Evolutionary conservation across 208 protist genomes (phyloP).

Genomic region (Acanthamoeba healyi): DNA sequence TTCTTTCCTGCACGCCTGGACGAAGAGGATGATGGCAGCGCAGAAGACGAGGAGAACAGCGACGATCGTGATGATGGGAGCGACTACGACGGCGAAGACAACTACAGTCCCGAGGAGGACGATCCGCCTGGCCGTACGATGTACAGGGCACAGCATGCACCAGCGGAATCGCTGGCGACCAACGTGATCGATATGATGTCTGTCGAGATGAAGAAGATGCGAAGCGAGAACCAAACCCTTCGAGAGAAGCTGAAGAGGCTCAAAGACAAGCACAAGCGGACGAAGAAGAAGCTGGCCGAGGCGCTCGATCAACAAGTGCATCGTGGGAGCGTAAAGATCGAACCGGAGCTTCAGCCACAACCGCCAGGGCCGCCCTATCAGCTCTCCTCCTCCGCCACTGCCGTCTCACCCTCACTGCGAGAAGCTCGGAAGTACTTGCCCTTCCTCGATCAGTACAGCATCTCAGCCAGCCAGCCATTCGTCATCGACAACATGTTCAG

Average conservation of each 20-base stretch:
- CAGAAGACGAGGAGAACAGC: not conserved
- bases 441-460: not conserved
- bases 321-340: no score
- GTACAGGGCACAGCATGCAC: no score
- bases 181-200: conserved; percentile 52
- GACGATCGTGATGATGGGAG: not conserved
- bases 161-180: not conserved
- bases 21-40: not conserved
- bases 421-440: not conserved
- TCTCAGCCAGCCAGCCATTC: not conserved
- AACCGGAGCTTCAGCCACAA: not conserved
- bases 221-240: not conserved
- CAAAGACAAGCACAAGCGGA: not conserved
- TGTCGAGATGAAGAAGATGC: not conserved
- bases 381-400: not conserved
- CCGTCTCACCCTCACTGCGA: not conserved
- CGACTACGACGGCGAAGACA: not conserved
- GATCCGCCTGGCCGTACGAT: no score
- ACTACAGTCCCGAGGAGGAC: not conserved
- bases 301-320: not conserved
- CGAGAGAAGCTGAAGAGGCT: not conserved
- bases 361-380: not conserved
- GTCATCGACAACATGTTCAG: conserved; percentile 33
- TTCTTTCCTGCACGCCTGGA: no score
- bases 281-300: not conserved